phyloP scores from a whole-genome alignment of 2,329 filamentous ascomycete genomes.

The Teratosphaeria viscida region DNA sequence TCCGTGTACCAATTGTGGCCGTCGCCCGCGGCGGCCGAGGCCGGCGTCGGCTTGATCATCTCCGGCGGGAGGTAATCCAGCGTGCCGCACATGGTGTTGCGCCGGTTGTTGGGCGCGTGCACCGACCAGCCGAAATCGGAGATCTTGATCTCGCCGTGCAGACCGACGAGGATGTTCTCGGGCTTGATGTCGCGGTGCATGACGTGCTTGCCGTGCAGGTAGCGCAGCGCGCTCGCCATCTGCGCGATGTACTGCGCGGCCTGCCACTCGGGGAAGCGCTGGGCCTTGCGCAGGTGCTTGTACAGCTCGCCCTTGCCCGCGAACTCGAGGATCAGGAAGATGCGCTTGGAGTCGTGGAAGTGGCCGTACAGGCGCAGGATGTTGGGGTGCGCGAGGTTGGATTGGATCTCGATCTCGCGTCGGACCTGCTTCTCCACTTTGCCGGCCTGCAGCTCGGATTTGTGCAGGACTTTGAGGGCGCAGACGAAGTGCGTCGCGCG shows the following conservation, averaged over 20 bases:
- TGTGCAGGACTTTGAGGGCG: slow-evolving; percentile 78
- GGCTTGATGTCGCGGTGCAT: slow-evolving; percentile 98
- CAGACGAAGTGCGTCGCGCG: slow-evolving; percentile 71
- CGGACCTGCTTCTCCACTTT: slow-evolving; percentile 80
- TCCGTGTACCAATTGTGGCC: slow-evolving; percentile 83
- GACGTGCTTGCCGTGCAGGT: slow-evolving; percentile 92
- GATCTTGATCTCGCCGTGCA: slow-evolving; percentile 97
- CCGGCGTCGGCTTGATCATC: slow-evolving; percentile 66
- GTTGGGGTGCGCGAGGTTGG: slow-evolving; percentile 76
- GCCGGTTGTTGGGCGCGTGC: slow-evolving; percentile 86
- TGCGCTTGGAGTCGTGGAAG: slow-evolving; percentile 80
- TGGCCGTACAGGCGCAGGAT: slow-evolving; percentile 75
- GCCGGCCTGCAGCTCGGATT: slow-evolving; percentile 68
- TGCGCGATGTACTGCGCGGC: slow-evolving; percentile 80
- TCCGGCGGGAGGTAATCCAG: slow-evolving; percentile 95
- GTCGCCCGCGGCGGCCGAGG: slow-evolving; percentile 35
- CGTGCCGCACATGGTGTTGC: slow-evolving; percentile 93
- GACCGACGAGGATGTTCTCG: slow-evolving; percentile 90
- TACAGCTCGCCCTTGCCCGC: slow-evolving; percentile 79
- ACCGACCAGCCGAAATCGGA: slow-evolving; percentile 98
- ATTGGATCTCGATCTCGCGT: slow-evolving; percentile 82
- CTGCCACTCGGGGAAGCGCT: slow-evolving; percentile 74
- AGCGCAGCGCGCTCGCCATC: slow-evolving; percentile 81
- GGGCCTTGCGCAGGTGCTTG: slow-evolving; percentile 71
- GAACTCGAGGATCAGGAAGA: slow-evolving; percentile 81